Percentiles rank a stretch among this genome's conserved stretches.
phyloP scores from a whole-genome alignment of 345 rosid genomes.

The Aquilaria sinensis region DNA sequence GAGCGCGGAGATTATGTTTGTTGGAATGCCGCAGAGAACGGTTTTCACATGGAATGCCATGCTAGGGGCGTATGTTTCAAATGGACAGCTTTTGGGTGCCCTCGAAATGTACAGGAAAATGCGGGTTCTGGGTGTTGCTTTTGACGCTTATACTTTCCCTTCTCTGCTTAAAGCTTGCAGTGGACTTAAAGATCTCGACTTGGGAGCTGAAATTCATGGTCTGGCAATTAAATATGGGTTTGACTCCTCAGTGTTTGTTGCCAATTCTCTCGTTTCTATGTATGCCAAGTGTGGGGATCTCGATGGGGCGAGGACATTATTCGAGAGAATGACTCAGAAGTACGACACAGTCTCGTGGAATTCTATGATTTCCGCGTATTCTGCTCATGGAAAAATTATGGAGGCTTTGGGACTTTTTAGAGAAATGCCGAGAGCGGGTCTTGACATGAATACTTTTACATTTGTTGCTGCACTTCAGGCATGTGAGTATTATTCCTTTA shows the following conservation, averaged over 20 bases:
- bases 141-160: conserved; percentile 61
- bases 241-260: conserved; percentile 34
- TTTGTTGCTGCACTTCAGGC: conserved; percentile 69
- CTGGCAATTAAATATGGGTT: conserved; percentile 43
- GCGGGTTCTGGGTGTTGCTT: conserved; percentile 39
- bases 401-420: conserved; percentile 61
- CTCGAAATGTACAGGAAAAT: conserved; percentile 42
- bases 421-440: conserved; percentile 45
- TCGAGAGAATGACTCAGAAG: conserved; percentile 36
- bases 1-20: conserved; percentile 60
- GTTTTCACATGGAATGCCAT: conserved; percentile 76
- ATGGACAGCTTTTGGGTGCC: conserved; percentile 40
- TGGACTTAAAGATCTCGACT: conserved; percentile 27
- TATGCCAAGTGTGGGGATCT: conserved; percentile 72
- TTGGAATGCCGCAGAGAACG: conserved; percentile 51
- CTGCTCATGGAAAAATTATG: conserved; percentile 30
- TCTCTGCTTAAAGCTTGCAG: conserved; percentile 57
- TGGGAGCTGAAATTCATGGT: conserved; percentile 61
- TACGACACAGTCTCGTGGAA: conserved; percentile 72
- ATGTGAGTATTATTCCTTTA: conserved; percentile 33
- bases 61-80: conserved; percentile 58
- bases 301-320: conserved; percentile 49
- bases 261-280: conserved; percentile 70
- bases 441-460: conserved; percentile 43
- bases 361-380: conserved; percentile 64